Conservation (phyloP, 2,329 filamentous ascomycete species). For the Chaetothyriales sp. region DNA sequence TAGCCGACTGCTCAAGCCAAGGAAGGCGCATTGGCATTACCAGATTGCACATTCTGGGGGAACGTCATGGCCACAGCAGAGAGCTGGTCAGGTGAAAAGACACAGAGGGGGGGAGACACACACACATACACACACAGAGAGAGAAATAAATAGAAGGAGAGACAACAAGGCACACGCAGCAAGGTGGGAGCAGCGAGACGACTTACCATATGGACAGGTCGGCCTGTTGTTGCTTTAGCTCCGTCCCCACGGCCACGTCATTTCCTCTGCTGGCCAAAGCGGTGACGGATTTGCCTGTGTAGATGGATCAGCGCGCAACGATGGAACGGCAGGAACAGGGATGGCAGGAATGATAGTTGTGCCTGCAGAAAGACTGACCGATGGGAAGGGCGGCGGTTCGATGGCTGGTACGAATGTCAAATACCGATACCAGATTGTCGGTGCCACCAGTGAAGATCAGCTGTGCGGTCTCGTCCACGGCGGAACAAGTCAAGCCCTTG, state of each 20-base stretch:
- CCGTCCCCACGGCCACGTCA: constrained; percentile 13
- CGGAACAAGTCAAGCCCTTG: constrained; percentile 6
- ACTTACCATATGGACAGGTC: constrained; percentile 15
- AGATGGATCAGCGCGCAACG: not conserved
- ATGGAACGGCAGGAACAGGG: not conserved
- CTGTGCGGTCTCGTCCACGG: constrained; percentile 6
- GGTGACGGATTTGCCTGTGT: constrained; percentile 11
- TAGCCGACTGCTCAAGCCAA: not conserved
- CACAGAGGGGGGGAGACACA: too few species aligned
- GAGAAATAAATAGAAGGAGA: not conserved
- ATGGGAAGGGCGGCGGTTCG: constrained; percentile 8
- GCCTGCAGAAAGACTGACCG: constrained; percentile 5
- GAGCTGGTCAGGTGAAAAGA: not conserved
- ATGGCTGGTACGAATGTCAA: constrained; percentile 10
- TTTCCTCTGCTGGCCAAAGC: constrained; percentile 9
- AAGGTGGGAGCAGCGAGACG: not conserved
- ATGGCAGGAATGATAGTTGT: not conserved
- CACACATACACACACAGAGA: too few species aligned
- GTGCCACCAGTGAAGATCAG: constrained; percentile 11
- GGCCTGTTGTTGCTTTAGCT: constrained; percentile 7
- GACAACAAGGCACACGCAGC: not conserved
- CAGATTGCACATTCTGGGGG: not conserved
- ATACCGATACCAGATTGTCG: constrained; percentile 13
- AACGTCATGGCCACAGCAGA: not conserved
- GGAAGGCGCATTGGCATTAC: not conserved